These are phyloP conservation scores for Diplodia intermedia DNA, from an alignment of 2,329 filamentous ascomycete species.

Conservation along the genomic window DNA sequence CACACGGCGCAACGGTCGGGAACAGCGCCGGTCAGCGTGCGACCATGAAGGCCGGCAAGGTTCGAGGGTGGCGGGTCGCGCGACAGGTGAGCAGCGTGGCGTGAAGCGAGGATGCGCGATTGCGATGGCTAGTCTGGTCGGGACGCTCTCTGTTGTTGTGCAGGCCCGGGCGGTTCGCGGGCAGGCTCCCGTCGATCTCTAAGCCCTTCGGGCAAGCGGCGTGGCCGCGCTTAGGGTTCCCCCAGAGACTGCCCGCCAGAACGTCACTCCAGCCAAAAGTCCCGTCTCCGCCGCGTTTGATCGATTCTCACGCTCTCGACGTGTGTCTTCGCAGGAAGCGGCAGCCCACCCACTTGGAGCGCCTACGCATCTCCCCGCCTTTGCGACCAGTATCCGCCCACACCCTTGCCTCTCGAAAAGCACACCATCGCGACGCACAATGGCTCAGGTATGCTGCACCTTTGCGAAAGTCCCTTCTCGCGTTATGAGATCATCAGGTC, in stretches of 20 bases:
- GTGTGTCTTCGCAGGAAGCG: neutral
- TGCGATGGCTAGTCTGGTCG: slow-evolving; percentile 21
- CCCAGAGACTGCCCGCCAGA: slow-evolving; percentile 21
- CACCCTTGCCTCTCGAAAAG: neutral
- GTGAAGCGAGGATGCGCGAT: slow-evolving; percentile 29
- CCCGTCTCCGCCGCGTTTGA: neutral
- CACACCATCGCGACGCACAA: slow-evolving; percentile 1
- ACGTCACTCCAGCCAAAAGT: slow-evolving; percentile 26
- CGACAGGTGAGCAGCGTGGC: slow-evolving; percentile 24
- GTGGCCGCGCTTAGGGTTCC: slow-evolving; percentile 10
- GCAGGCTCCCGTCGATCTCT: slow-evolving; percentile 22
- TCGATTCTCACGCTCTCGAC: neutral
- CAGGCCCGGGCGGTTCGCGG: slow-evolving; percentile 19
- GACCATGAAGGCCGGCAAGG: slow-evolving; percentile 18
- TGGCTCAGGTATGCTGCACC: slow-evolving; percentile 26
- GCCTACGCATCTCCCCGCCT: neutral
- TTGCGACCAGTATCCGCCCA: neutral
- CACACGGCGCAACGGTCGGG: slow-evolving; percentile 20
- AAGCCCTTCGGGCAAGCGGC: slow-evolving; percentile 26
- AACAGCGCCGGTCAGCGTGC: slow-evolving; percentile 4
- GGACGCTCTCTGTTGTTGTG: slow-evolving; percentile 28
- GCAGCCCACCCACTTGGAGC: neutral
- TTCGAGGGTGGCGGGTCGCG: slow-evolving; percentile 19
- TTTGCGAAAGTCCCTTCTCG: neutral
- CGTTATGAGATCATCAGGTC: neutral